A percentile compares a stretch with the other conserved stretches of the same genome.
phyloP scores from a whole-genome alignment of 345 rosid genomes.

The Trapa incisa region DNA sequence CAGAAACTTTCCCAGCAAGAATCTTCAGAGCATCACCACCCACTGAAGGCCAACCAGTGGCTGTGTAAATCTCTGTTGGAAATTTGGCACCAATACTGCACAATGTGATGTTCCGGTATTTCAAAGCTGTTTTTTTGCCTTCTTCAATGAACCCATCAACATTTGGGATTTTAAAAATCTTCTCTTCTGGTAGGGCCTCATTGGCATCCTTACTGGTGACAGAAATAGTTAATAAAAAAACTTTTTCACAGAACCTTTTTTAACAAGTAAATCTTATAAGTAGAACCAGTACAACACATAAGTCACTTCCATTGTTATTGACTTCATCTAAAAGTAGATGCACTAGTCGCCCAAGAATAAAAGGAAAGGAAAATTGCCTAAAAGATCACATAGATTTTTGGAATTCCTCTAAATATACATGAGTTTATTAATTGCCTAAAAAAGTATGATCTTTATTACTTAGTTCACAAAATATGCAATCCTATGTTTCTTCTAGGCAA shows the following conservation, averaged over 20 bases:
- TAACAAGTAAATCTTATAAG: constrained; percentile 9
- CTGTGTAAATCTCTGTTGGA: constrained; percentile 52
- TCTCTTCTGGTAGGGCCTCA: constrained; percentile 37
- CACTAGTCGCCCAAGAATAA: too few relatives aligned
- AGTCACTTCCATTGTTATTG: too few relatives aligned
- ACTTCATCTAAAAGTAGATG: too few relatives aligned
- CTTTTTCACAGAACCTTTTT: neutral
- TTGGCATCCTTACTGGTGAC: constrained; percentile 29
- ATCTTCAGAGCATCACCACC: constrained; percentile 61
- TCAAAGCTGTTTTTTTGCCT: constrained; percentile 70
- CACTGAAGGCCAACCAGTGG: constrained; percentile 82
- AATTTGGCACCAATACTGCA: constrained; percentile 31
- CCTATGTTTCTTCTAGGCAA: too few relatives aligned
- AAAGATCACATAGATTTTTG: too few relatives aligned
- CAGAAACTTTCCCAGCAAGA: constrained; percentile 75
- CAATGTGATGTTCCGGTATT: constrained; percentile 53
- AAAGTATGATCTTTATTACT: too few relatives aligned
- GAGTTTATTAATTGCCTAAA: too few relatives aligned
- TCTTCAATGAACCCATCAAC: constrained; percentile 61
- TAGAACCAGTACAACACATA: neutral
- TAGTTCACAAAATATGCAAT: too few relatives aligned
- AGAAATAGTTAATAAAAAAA: neutral
- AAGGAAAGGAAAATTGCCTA: too few relatives aligned
- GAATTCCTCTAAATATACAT: too few relatives aligned
- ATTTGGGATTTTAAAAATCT: constrained; percentile 54